phyloP scores from a whole-genome alignment of 352 stramenopile species.

The Peronosclerospora sorghi region DNA sequence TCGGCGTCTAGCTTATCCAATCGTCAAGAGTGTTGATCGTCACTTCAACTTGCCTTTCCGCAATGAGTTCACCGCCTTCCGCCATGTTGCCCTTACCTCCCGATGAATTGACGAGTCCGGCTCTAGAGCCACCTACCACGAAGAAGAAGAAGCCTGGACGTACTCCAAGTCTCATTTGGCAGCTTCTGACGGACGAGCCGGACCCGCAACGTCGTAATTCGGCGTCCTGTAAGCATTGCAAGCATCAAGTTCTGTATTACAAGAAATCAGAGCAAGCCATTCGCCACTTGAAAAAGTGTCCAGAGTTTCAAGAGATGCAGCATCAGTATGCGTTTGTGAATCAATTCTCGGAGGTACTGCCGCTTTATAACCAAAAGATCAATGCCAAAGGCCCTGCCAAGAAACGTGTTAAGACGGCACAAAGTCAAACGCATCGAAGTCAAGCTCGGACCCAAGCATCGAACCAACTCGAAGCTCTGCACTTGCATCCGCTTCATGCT shows the following conservation, averaged over 20 bases:
- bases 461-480: conserved; percentile 1
- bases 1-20: neutral
- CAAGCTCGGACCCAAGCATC: conserved; percentile 10
- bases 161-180: conserved; percentile 65
- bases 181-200: conserved; percentile 72
- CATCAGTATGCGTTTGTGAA: conserved; percentile 73
- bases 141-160: conserved; percentile 73
- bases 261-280: conserved; percentile 83
- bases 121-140: neutral
- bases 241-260: conserved; percentile 79
- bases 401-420: conserved; percentile 45
- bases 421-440: conserved; percentile 9
- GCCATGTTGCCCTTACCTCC: conserved; percentile 14
- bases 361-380: conserved; percentile 78
- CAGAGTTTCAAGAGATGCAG: conserved; percentile 67
- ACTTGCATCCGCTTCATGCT: conserved; percentile 1
- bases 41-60: conserved; percentile 29
- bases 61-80: conserved; percentile 15
- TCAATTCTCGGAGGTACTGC: conserved; percentile 71
- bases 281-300: conserved; percentile 73
- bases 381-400: conserved; percentile 49
- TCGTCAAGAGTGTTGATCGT: neutral
- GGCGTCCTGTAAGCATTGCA: conserved; percentile 75
- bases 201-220: conserved; percentile 69
- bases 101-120: neutral